Evolutionary conservation across 2,329 filamentous ascomycete genomes (phyloP), one percentile per base, ranked within the genome.

Genomic region (Fusarium sp.): DNA sequence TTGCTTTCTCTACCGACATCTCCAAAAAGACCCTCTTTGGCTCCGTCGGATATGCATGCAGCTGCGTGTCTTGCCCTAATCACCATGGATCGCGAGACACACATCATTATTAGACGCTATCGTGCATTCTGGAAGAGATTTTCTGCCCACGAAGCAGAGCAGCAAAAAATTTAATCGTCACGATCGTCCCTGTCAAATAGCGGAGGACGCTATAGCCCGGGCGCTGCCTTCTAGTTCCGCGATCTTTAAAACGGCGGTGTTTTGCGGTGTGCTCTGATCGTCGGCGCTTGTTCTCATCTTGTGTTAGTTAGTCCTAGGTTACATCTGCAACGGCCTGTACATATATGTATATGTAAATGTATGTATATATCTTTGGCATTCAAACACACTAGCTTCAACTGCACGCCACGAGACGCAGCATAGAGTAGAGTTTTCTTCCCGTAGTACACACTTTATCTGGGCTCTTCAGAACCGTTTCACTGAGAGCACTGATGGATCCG

Each of bases 1-100:
- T 57, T 58, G 55, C 51, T 48, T 22, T 49, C 18, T 46, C 34
- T 61, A 48, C 40, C 56, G 34, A 61, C 20, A 69, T 59, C 53
- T 63, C 47, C 16, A 52, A 59, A 64, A 53, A 47, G 59, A 70
- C 57, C 63, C 65, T 66, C 72, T 73, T 70, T 65, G 24, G 37
- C 20, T 46, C 45, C 48, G 48, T 56, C 61, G 48, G 56, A 63
- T 68, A 70, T 74, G 65, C 63, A 69, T 72, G 61, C 57, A 65
- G 65, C 67, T 70, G 67, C 67, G 61, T 70, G 62, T 68, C 68
- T 66, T 74, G 72, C 72, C 72, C 72, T 74, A 74, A 74, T 62
- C 42, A 52, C 32, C 49, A 61, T 54, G 58, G 49, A 57, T 61
- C 32, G 52, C 46, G 49, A 60, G 65, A 51, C 57, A 60, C 59